Evolutionary conservation across 2,329 filamentous ascomycete genomes (phyloP), one percentile per base, ranked within the genome.

Genomic region (Zopfia rhizophila): DNA sequence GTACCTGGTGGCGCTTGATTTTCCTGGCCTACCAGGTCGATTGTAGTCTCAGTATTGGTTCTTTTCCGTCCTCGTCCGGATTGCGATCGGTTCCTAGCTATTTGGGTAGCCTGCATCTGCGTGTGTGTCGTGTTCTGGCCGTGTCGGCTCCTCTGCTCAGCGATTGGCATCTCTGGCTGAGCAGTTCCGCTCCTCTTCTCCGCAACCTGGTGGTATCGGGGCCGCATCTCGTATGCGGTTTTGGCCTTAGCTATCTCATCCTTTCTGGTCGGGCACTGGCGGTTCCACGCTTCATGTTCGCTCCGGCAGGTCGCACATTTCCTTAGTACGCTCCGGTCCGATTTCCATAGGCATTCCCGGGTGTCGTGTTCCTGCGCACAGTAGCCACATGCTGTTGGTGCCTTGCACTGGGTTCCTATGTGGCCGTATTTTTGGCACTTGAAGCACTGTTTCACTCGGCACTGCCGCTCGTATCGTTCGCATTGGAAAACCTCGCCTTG

Each of bases 391-490:
- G 43, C 51, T 44, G 19, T 55, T 53, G 39, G 23, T 53, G 40
- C 52, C 53, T 60, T 54, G 37, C 38, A 55, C 40, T 60, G 25
- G 51, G 50, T 56, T 58, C 44, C 45, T 56, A 53, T 56, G 27
- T 56, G 33, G 53, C 50, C 38, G 23, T 55, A 53, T 38, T 44
- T 48, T 48, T 58, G 18, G 55, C 37, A 56, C 46, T 58, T 49
- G 13, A 53, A 60, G 48, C 38, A 51, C 46, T 54, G 27, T 44
- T 54, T 45, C 18, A 55, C n/a, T n/a, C n/a, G n/a, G n/a, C 38
- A 30, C 53, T 54, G 36, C 38, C 47, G 24, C 45, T 56, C 43
- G 14, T 55, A 59, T 55, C 40, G 28, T 37, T 56, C 27, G 40
- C 31, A 50, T 24, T 45, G 17, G 30, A 52, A 53, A 27, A 53